A percentile compares a stretch with the other conserved stretches of the same genome.
Evolutionary conservation across 2,329 filamentous ascomycete genomes (phyloP).

Genomic region (Rutstroemia sp.): DNA sequence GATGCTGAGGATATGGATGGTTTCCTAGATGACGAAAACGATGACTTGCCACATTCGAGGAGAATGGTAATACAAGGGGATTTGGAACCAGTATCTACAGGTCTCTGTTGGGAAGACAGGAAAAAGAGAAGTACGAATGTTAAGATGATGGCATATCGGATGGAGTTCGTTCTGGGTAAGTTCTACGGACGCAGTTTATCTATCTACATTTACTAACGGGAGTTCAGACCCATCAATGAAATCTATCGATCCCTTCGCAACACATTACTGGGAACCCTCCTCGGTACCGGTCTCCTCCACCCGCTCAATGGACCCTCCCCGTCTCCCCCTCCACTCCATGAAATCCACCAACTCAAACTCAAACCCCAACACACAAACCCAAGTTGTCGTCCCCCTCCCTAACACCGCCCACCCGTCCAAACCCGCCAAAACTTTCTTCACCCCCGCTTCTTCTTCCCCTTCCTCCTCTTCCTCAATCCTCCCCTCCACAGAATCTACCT

Average conservation of each 20-base stretch:
- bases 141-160: slow-evolving; percentile 52
- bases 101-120: slow-evolving; percentile 73
- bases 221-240: slow-evolving; percentile 31
- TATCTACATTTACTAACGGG: slow-evolving; percentile 1
- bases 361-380: background rate
- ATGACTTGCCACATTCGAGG: slow-evolving; percentile 45
- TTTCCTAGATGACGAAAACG: slow-evolving; percentile 59
- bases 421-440: background rate
- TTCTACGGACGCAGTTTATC: background rate
- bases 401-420: background rate
- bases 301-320: slow-evolving; percentile 29
- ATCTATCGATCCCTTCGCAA: slow-evolving; percentile 79
- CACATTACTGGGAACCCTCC: slow-evolving; percentile 60
- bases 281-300: background rate
- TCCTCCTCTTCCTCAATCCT: background rate
- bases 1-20: slow-evolving; percentile 65
- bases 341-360: slow-evolving; percentile 14
- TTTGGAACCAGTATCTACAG: slow-evolving; percentile 69
- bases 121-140: slow-evolving; percentile 39
- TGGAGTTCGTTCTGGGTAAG: slow-evolving; percentile 56
- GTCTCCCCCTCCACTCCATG: slow-evolving; percentile 27
- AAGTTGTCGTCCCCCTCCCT: background rate
- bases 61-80: slow-evolving; percentile 54
- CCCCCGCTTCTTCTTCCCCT: background rate
- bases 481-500: background rate